Conservation (phyloP, 1,284 basidiomycete genomes). For the Agroathelia rolfsii region DNA sequence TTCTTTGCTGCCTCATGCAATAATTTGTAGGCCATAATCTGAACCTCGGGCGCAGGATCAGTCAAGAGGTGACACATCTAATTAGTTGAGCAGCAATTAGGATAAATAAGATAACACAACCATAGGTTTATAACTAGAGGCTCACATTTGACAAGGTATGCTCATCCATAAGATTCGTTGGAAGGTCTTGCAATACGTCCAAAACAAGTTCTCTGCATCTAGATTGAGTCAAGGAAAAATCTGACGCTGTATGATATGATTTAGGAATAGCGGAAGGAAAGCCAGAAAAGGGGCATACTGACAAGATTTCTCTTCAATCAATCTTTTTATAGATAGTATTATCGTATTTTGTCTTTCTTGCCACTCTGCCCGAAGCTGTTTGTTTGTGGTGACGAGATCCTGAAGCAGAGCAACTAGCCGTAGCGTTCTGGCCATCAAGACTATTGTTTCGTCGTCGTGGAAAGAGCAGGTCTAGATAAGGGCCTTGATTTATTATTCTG, state of each 20-base stretch:
- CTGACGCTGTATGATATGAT: constrained; percentile 18
- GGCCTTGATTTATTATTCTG: constrained; percentile 2
- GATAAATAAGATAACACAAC: background rate
- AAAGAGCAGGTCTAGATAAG: constrained; percentile 47
- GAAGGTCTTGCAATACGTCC: constrained; percentile 57
- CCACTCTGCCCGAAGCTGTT: constrained; percentile 64
- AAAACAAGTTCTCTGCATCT: constrained; percentile 60
- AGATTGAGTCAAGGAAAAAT: constrained; percentile 35
- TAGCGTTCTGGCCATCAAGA: constrained; percentile 61
- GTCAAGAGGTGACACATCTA: constrained; percentile 70
- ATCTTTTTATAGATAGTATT: constrained; percentile 47
- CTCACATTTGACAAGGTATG: constrained; percentile 55
- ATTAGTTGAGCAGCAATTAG: constrained; percentile 4
- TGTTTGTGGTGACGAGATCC: constrained; percentile 67
- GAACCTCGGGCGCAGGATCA: constrained; percentile 58
- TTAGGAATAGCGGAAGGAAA: constrained; percentile 2
- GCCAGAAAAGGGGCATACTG: constrained; percentile 13
- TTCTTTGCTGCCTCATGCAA: constrained; percentile 54
- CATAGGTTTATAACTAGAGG: constrained; percentile 1
- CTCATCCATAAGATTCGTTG: constrained; percentile 52
- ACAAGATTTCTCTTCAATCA: constrained; percentile 48
- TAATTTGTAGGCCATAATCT: constrained; percentile 63
- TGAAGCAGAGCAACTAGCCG: constrained; percentile 60
- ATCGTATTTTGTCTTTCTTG: constrained; percentile 43
- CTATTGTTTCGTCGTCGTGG: constrained; percentile 47